These are phyloP conservation scores for Phytophthora foliorum DNA, from an alignment of 352 stramenopile genomes.

Conservation along the genomic window DNA sequence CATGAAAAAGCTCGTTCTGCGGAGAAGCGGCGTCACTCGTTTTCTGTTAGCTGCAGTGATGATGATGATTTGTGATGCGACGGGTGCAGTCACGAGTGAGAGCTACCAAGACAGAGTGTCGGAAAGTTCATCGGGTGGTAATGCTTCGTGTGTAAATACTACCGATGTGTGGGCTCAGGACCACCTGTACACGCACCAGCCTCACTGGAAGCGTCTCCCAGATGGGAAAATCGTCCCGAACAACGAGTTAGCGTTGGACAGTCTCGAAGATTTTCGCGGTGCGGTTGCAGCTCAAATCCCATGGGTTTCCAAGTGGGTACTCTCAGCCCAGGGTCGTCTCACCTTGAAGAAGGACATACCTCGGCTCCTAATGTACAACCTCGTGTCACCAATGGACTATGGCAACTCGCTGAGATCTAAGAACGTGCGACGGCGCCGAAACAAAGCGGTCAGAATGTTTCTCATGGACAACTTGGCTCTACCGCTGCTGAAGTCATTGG, in stretches of 20 bases:
- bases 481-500: slow-evolving; percentile 47
- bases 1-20: slow-evolving; percentile 18
- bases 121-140: slow-evolving; percentile 8
- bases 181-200: slow-evolving; percentile 52
- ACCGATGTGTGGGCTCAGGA: slow-evolving; percentile 59
- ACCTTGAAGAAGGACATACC: slow-evolving; percentile 44
- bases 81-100: slow-evolving; percentile 1
- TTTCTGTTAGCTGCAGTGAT: not conserved
- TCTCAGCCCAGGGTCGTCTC: slow-evolving; percentile 39
- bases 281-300: slow-evolving; percentile 34
- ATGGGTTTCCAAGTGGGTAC: slow-evolving; percentile 44
- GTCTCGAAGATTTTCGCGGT: slow-evolving; percentile 27
- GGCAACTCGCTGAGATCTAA: slow-evolving; percentile 43
- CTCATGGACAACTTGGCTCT: slow-evolving; percentile 49
- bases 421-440: slow-evolving; percentile 43
- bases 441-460: slow-evolving; percentile 50
- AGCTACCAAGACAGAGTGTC: not conserved
- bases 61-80: slow-evolving; percentile 1
- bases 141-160: slow-evolving; percentile 18
- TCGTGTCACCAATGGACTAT: slow-evolving; percentile 59
- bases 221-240: slow-evolving; percentile 51
- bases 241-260: slow-evolving; percentile 31
- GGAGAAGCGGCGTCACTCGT: not conserved
- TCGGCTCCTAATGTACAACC: slow-evolving; percentile 54
- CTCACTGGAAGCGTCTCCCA: slow-evolving; percentile 46